These are phyloP conservation scores for Dacryopinax primogenitus DNA, from an alignment of 768 basidiomycete genomes.

Conservation along the genomic window DNA sequence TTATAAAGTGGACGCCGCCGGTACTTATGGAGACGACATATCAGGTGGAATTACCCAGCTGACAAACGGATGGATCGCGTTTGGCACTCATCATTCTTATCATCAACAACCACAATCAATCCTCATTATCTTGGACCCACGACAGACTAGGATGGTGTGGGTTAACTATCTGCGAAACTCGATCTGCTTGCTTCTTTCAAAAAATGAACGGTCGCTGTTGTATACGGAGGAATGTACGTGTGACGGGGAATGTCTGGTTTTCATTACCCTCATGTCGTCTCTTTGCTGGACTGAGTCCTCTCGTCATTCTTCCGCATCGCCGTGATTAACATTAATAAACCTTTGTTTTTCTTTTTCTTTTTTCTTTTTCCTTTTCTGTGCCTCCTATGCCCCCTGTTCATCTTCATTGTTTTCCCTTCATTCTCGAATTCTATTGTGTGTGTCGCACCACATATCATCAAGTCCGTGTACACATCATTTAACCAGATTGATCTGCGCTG, in stretches of 20 bases:
- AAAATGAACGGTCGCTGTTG: not conserved
- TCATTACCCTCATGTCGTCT: not conserved
- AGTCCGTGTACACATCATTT: too few species aligned
- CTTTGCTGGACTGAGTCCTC: not conserved
- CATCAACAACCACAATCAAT: not conserved
- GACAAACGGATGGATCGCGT: too few species aligned
- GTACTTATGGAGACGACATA: not conserved
- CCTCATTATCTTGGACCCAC: not conserved
- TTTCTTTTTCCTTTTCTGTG: not conserved
- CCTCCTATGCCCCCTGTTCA: not conserved
- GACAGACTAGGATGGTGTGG: not conserved
- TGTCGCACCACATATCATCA: too few species aligned
- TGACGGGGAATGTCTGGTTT: not conserved
- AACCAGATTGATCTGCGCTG: too few species aligned
- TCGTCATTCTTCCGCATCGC: conserved; percentile 1
- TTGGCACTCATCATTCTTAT: not conserved
- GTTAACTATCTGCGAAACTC: not conserved
- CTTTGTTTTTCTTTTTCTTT: not conserved
- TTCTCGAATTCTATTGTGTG: not conserved
- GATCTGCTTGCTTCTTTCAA: not conserved
- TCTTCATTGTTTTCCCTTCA: not conserved
- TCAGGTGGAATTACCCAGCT: not conserved
- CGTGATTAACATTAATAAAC: not conserved
- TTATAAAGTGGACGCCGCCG: too few species aligned
- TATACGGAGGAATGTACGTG: conserved; percentile 6